Evolutionary conservation across 495 filamentous ascomycete genomes (phyloP), one percentile per base, ranked within the genome.

Genomic region (Penicillium tannophilum): DNA sequence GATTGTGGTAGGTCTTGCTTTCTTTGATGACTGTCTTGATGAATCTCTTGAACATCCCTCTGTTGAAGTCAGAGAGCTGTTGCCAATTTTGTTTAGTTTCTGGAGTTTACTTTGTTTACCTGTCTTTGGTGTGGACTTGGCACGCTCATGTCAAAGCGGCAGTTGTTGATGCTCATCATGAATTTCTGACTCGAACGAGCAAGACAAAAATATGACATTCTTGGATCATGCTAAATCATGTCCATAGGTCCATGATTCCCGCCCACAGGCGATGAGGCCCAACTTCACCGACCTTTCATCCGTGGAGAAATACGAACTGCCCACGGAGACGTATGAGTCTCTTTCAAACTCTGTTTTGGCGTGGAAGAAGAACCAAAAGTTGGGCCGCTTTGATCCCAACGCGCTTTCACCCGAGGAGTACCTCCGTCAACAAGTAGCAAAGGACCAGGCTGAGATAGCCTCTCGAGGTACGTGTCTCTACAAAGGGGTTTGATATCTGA

Each of bases 321-420:
- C 92, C 19, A 75, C 81, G 30, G 84, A 88, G 19, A 86, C 90
- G 55, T 98, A 98, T 77, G 90, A 90, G 66, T 83, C 84, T 54
- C 90, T 90, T 55, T 76, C 86, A 26, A 89, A 96, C 75, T 92
- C 88, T 24, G 94, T 98, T 16, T 82, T 96, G 42, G 90, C 92
- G 10, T 97, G 91, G 90, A 98, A 98, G 78, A 90, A 89, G 74
- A 81, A 86, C 20, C 86, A 96, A 64, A 91, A 96, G 65, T 82
- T 98, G 23, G 94, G 94, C 39, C 92, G 94, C 30, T 98, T 98
- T 74, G 92, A 97, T 69, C 94, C 94, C 3, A 82, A 84, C 63
- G 90, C 92, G 6, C 86, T 89, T 19, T 82, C 77, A 56, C 82
- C 77, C 2, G 72, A 72, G 31, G 73, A 80, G 20, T 60, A 86